A percentile compares a stretch with the other conserved stretches of the same genome.
These are phyloP conservation scores for Bolboschoenus planiculmis DNA, from an alignment of 176 grass and related monocot species.

Conservation along the genomic window DNA sequence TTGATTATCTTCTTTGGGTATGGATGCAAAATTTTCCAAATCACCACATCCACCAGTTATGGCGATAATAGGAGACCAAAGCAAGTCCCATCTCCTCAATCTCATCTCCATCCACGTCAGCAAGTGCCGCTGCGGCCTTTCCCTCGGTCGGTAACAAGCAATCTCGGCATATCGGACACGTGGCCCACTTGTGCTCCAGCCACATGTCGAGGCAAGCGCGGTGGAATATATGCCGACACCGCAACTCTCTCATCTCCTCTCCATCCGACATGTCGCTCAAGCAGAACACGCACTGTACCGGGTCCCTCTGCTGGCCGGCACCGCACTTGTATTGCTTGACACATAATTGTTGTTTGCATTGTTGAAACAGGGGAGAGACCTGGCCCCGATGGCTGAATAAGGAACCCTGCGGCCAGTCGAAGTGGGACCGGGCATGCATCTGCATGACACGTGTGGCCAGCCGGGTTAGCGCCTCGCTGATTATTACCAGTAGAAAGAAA, in stretches of 20 bases:
- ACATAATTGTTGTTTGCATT: constrained; percentile 19
- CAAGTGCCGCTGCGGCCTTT: too few relatives aligned
- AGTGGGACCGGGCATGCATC: constrained; percentile 22
- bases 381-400: neutral
- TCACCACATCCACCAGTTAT: constrained; percentile 17
- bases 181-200: constrained; percentile 27
- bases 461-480: neutral
- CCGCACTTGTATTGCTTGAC: constrained; percentile 21
- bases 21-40: neutral
- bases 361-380: neutral
- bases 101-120: constrained; percentile 5
- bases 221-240: constrained; percentile 59
- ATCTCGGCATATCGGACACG: constrained; percentile 65
- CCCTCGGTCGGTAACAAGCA: constrained; percentile 8
- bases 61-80: neutral
- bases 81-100: neutral
- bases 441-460: constrained; percentile 3
- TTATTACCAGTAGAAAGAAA: neutral
- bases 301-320: neutral
- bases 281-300: constrained; percentile 44
- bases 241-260: constrained; percentile 51
- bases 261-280: constrained; percentile 49
- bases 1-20: neutral
- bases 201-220: constrained; percentile 50
- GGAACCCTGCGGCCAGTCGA: constrained; percentile 26